Evolutionary conservation across 257 asterid species (phyloP).

Genomic region (Lantana camara): DNA sequence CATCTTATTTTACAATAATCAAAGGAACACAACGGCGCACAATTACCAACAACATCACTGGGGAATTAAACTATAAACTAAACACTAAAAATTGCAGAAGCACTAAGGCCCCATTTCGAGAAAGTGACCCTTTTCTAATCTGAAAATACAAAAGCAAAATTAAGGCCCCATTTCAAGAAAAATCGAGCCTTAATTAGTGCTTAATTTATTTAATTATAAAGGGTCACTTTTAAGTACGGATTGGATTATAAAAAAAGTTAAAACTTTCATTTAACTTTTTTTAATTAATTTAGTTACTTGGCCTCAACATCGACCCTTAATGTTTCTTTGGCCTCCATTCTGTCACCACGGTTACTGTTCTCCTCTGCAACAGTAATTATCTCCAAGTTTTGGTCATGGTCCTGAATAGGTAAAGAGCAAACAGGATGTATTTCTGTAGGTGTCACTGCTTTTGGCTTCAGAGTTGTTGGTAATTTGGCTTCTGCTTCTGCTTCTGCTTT

Average conservation of each 20-base stretch:
- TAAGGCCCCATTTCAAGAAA: constrained; percentile 7
- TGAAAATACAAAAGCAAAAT: neutral
- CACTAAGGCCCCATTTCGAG: constrained; percentile 7
- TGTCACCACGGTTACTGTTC: neutral
- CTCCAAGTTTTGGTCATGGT: constrained; percentile 19
- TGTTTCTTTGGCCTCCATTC: neutral
- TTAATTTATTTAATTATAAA: constrained; percentile 1
- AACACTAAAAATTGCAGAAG: neutral
- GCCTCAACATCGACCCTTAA: neutral
- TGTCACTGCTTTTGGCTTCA: constrained; percentile 17
- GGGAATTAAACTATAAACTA: neutral
- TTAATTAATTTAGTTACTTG: neutral
- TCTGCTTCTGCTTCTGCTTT: constrained; percentile 17
- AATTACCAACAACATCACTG: neutral
- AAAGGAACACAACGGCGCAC: neutral
- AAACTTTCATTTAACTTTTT: neutral
- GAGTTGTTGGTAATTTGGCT: constrained; percentile 34
- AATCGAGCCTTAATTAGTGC: neutral
- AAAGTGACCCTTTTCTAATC: neutral
- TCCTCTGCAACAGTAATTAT: neutral
- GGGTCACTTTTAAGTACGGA: neutral
- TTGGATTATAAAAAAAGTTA: neutral
- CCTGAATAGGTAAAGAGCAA: constrained; percentile 29
- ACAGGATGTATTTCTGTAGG: constrained; percentile 31
- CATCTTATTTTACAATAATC: constrained; percentile 9